A percentile compares a stretch with the other conserved stretches of the same genome.
phyloP scores from a whole-genome alignment of 1,139 yeast species.

The Geotrichum cucujoidarum region DNA sequence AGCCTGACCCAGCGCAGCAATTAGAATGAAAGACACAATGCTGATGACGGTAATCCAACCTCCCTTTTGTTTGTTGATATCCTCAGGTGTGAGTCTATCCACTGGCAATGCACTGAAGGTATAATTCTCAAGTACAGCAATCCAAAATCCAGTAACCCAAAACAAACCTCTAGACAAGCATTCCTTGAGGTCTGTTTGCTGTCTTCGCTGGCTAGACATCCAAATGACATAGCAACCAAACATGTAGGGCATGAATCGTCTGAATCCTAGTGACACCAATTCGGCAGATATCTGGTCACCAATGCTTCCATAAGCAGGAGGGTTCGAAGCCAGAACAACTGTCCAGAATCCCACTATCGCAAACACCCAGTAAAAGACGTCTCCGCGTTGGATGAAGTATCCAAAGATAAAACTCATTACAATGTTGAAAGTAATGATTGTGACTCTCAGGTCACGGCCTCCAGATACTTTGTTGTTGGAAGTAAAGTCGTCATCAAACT shows the following conservation, averaged over 20 bases:
- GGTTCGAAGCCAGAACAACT: conserved; percentile 72
- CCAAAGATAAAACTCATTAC: conserved; percentile 50
- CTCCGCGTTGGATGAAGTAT: conserved; percentile 53
- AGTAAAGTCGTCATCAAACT: conserved; percentile 43
- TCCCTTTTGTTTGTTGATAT: conserved; percentile 70
- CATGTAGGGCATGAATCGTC: conserved; percentile 69
- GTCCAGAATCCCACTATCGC: conserved; percentile 82
- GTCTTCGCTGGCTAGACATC: conserved; percentile 46
- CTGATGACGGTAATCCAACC: conserved; percentile 61
- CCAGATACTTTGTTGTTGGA: conserved; percentile 38
- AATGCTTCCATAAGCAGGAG: conserved; percentile 47
- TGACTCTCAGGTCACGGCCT: conserved; percentile 63
- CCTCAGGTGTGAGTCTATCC: conserved; percentile 70
- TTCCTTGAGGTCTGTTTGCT: conserved; percentile 31
- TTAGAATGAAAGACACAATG: conserved; percentile 44
- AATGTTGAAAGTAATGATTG: conserved; percentile 54
- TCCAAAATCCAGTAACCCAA: conserved; percentile 83
- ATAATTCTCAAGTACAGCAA: conserved; percentile 78
- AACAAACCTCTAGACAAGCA: conserved; percentile 49
- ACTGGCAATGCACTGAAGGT: conserved; percentile 86
- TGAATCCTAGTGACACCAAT: conserved; percentile 64
- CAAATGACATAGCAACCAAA: conserved; percentile 73
- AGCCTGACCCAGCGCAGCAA: conserved; percentile 66
- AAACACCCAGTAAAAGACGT: conserved; percentile 57
- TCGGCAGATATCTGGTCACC: conserved; percentile 52